A percentile compares a stretch with the other conserved stretches of the same genome.
These are phyloP conservation scores for apple (Malus domestica) DNA, from an alignment of 306 rosid genomes.

Conservation along the genomic window ASM211411v1 NC_041803.1:11168001-11168500, in stretches of 20 bases:
- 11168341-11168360: background rate
- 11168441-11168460: background rate
- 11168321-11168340: background rate
- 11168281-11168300: no score
- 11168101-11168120: background rate
- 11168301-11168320: background rate
- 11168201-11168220: background rate
- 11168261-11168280: no score
- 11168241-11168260: no score
- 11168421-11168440: background rate
- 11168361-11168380: background rate
- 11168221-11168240: no score
- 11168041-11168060: background rate
- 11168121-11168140: background rate
- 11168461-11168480: no score
- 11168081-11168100: no score
- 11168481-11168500: no score
- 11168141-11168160: background rate
- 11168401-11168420: background rate
- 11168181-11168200: background rate
- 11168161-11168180: background rate
- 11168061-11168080: no score
- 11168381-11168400: background rate
- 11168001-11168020: background rate
- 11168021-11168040: background rate